Percentiles rank a stretch among this genome's conserved stretches.
Evolutionary conservation across 2,329 filamentous ascomycete species (phyloP).

Genomic region (Stemphylium beticola): DNA sequence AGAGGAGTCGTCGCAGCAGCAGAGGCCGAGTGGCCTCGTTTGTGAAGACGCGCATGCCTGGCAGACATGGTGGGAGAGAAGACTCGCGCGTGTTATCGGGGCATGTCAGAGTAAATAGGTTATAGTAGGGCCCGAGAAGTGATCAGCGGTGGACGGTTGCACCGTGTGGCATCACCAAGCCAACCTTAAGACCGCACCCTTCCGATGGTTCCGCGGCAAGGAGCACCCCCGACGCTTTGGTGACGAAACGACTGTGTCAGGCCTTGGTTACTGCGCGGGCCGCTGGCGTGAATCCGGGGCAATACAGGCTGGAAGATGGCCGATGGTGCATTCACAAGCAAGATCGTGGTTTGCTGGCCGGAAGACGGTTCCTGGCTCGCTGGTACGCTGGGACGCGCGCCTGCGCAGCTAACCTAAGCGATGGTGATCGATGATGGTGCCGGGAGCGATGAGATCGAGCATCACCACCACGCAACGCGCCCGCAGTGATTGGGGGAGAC

Average conservation of each 20-base stretch:
- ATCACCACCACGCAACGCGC: slow-evolving; percentile 1
- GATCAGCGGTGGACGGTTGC: background rate
- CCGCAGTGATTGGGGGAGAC: slow-evolving; percentile 1
- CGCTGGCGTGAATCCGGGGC: slow-evolving; percentile 17
- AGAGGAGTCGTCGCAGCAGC: slow-evolving; percentile 43
- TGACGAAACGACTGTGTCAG: slow-evolving; percentile 18
- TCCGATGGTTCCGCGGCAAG: slow-evolving; percentile 16
- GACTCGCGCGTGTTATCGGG: slow-evolving; percentile 13
- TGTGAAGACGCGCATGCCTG: slow-evolving; percentile 48
- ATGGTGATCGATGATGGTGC: slow-evolving; percentile 5
- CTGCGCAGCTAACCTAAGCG: slow-evolving; percentile 3
- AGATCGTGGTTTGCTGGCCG: slow-evolving; percentile 5
- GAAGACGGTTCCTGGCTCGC: slow-evolving; percentile 8
- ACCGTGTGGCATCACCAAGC: slow-evolving; percentile 13
- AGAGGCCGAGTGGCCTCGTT: slow-evolving; percentile 50
- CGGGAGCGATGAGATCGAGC: slow-evolving; percentile 3
- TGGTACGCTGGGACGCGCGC: slow-evolving; percentile 5
- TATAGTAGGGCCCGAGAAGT: background rate
- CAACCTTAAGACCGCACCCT: slow-evolving; percentile 1
- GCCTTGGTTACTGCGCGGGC: slow-evolving; percentile 2
- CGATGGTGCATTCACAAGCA: slow-evolving; percentile 5
- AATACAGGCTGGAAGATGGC: background rate
- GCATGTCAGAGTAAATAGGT: slow-evolving; percentile 14
- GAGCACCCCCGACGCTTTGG: slow-evolving; percentile 3
- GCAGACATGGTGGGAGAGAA: slow-evolving; percentile 15